Percentiles rank a stretch among this genome's conserved stretches.
Conservation (phyloP, 2,329 filamentous ascomycete species). For the Pyrenophora graminea region DNA sequence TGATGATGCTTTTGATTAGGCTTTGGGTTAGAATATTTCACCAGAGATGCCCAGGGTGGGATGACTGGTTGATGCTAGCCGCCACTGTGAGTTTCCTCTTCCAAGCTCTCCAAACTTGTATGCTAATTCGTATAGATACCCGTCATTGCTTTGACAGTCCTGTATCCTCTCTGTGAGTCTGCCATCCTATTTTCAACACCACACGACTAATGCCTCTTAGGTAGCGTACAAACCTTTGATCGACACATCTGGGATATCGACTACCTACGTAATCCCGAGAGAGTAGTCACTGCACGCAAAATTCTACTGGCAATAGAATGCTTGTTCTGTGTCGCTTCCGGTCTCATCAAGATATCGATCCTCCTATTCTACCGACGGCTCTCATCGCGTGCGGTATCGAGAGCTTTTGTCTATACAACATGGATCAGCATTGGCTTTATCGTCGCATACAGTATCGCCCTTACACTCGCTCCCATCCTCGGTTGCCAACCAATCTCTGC, state of each 20-base stretch:
- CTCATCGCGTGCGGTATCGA: constrained; percentile 32
- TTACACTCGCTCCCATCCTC: constrained; percentile 35
- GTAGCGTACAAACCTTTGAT: constrained; percentile 24
- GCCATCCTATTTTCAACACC: background rate
- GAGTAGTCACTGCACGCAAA: constrained; percentile 28
- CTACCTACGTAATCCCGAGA: constrained; percentile 8
- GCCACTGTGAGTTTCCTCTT: constrained; percentile 25
- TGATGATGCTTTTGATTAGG: constrained; percentile 28
- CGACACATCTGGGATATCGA: constrained; percentile 37
- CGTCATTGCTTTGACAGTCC: constrained; percentile 23
- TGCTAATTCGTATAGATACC: constrained; percentile 23
- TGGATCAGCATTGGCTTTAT: constrained; percentile 37
- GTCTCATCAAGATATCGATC: constrained; percentile 42
- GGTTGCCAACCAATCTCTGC: constrained; percentile 38
- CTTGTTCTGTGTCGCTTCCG: constrained; percentile 33
- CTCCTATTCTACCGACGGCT: constrained; percentile 40
- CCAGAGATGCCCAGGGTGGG: constrained; percentile 32
- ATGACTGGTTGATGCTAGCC: constrained; percentile 38
- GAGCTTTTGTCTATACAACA: constrained; percentile 29
- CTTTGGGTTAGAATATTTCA: constrained; percentile 37
- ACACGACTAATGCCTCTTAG: constrained; percentile 20
- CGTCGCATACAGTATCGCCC: constrained; percentile 28
- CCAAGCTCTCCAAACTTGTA: too few species aligned
- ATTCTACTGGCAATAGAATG: constrained; percentile 33
- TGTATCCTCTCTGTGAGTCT: constrained; percentile 26